Base-by-base conservation (phyloP, 192 early-diverging fungal genomes). In the Kickxella alabastrina region DNA sequence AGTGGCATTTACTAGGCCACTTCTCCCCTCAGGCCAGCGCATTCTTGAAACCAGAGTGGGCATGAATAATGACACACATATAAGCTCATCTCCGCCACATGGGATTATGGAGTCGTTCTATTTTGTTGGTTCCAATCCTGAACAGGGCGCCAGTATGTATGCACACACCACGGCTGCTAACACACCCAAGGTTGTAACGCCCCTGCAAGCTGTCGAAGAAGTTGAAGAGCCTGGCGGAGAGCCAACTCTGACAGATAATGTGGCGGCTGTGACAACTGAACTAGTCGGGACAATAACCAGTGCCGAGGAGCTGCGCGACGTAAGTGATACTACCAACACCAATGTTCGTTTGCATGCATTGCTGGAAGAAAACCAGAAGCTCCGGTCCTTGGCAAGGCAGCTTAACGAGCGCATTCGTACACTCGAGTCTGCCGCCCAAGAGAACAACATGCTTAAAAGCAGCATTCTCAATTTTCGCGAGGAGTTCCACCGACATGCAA, bases 371-470 rank as follows among this genome's bases (percentile, higher is more conserved):
- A 77, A 77, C 58, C 48, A 58, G 21, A 29, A 48, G 10, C 54
- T 70, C 12, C 43, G 47, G 4, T 38, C 13, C 31, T 60, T 70
- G 18, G 53, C 58, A 15, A 52, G 43, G 25, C 43, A 49, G 13
- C 45, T 70, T 28, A 54, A 53, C 17, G 68, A 77, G 50, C 60
- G 68, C 1, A 55, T 77, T 10, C 57, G 62, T 22, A 58, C 54
- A 19, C 52, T 77, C 5, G 74, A 70, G 43, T 62, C 62, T 17
- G 74, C 74, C 5, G 74, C 74, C 1, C 74, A 70, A 19, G 74
- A 77, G 28, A 77, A 70, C 58, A 77, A 59, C 37, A 70, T 77
- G 63, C 59, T 77, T 2, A 77, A 70, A 32, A 77, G 74, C 49
- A 77, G 74, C 35, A 77, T 77, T n/a, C 55, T 65, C 10, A 77